Conservation (phyloP, 352 stramenopile species). For the Phytophthora idaei region DNA sequence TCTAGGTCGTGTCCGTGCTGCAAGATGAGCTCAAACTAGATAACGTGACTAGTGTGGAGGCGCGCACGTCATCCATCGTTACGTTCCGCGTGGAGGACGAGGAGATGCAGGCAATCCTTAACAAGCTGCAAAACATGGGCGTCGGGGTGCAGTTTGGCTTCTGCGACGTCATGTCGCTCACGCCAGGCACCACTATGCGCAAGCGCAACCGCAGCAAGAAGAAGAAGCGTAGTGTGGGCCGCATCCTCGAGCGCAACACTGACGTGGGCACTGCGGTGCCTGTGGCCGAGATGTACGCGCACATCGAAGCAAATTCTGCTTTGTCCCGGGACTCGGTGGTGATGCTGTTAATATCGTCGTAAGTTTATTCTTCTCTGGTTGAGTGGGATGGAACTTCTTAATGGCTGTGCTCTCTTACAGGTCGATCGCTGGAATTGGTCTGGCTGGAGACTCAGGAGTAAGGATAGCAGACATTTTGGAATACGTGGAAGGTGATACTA, state of each 20-base stretch:
- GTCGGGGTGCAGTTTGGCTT: conserved; percentile 88
- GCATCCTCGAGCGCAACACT: conserved; percentile 78
- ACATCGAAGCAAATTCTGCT: conserved; percentile 84
- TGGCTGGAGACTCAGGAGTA: conserved; percentile 78
- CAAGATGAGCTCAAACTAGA: conserved; percentile 86
- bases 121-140: conserved; percentile 78
- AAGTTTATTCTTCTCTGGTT: conserved; percentile 14
- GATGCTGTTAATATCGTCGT: conserved; percentile 90
- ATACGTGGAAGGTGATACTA: neutral
- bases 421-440: conserved; percentile 78
- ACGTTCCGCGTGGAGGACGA: conserved; percentile 86
- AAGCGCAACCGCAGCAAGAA: conserved; percentile 51
- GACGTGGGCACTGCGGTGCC: conserved; percentile 83
- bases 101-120: conserved; percentile 87
- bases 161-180: conserved; percentile 90
- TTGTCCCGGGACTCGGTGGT: conserved; percentile 82
- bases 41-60: conserved; percentile 86
- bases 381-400: neutral
- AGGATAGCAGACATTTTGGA: conserved; percentile 6
- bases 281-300: conserved; percentile 88
- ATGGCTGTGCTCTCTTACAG: conserved; percentile 32
- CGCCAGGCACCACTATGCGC: conserved; percentile 78
- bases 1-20: conserved; percentile 72
- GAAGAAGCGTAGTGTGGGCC: conserved; percentile 66
- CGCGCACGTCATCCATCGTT: conserved; percentile 86